These are phyloP conservation scores for Dalbergia cochinchinensis DNA, from an alignment of 306 rosid genomes.

Conservation along the genomic window DNA sequence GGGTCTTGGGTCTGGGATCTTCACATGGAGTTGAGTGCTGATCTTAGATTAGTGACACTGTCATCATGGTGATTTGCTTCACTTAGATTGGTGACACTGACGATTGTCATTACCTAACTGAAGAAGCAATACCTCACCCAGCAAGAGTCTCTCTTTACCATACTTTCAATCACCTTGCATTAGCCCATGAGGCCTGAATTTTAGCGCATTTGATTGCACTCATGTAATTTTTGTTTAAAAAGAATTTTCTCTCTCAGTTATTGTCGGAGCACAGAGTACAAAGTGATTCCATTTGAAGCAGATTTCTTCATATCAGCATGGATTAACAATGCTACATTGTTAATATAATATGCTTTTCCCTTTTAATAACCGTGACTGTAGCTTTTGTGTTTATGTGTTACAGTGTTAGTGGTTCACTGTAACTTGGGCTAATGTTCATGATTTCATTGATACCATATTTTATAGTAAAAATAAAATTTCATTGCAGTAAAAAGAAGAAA, in stretches of 20 bases:
- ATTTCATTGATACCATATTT: neutral
- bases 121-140: too few relatives aligned
- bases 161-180: too few relatives aligned
- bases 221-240: neutral
- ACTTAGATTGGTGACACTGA: too few relatives aligned
- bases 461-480: neutral
- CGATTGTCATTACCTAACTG: too few relatives aligned
- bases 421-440: neutral
- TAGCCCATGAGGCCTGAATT: too few relatives aligned
- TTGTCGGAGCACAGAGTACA: neutral
- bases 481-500: neutral
- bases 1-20: too few relatives aligned
- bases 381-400: neutral
- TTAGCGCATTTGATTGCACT: too few relatives aligned
- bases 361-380: neutral
- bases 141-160: too few relatives aligned
- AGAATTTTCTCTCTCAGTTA: neutral
- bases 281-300: neutral
- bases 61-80: too few relatives aligned
- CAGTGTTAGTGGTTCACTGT: neutral
- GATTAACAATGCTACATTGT: neutral
- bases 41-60: too few relatives aligned
- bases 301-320: slow-evolving; percentile 18
- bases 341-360: neutral
- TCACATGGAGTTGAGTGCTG: too few relatives aligned